phyloP scores from a whole-genome alignment of 345 rosid genomes.

The Acer yangbiense region DNA sequence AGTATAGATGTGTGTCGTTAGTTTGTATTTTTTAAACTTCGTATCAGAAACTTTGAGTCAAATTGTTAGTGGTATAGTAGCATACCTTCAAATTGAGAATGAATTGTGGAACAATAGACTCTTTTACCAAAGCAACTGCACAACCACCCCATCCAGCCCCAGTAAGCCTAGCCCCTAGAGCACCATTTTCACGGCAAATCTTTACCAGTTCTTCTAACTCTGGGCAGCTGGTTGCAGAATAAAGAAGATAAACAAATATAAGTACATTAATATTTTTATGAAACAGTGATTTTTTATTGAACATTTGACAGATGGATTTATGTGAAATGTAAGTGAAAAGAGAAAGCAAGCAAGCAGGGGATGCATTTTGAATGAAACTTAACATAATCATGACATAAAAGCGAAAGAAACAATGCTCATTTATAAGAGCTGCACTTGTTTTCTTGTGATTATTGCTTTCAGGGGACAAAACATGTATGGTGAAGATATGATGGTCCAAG shows the following conservation, averaged over 20 bases:
- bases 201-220: slow-evolving; percentile 94
- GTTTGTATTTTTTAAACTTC: not conserved
- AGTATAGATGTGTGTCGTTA: not conserved
- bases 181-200: slow-evolving; percentile 63
- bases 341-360: no score
- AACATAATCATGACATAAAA: no score
- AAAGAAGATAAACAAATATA: not conserved
- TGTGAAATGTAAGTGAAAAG: no score
- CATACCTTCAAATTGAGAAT: slow-evolving; percentile 80
- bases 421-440: not conserved
- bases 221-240: slow-evolving; percentile 61
- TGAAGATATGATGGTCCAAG: not conserved
- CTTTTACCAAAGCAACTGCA: slow-evolving; percentile 87
- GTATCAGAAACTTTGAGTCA: not conserved
- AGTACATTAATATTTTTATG: not conserved
- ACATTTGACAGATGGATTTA: not conserved
- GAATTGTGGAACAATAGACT: slow-evolving; percentile 74
- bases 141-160: slow-evolving; percentile 99
- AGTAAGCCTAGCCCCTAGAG: slow-evolving; percentile 94
- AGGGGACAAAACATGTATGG: not conserved
- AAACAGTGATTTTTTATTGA: not conserved
- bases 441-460: not conserved
- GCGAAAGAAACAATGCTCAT: not conserved
- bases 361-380: no score
- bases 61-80: not conserved